Evolutionary conservation across 148 eudicot genomes (phyloP), one percentile per base, ranked within the genome.

Genomic region (Pharnaceum exiguum): DNA sequence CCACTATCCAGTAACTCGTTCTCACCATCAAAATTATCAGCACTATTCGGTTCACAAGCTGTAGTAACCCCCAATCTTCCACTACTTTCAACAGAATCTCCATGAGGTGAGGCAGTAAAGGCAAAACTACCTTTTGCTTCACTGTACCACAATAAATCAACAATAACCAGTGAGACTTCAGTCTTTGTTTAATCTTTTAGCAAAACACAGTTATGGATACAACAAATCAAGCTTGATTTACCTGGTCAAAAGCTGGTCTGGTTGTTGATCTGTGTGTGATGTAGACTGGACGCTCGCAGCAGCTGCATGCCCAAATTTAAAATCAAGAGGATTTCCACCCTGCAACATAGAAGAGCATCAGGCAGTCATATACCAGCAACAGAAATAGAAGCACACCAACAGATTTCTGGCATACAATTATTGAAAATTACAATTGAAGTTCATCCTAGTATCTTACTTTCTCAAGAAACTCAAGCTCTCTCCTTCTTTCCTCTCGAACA

Each of bases 261-360:
- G 79, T 55, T 68, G 81, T 59, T 88, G 96, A 73, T 78, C 73
- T 12, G 82, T 73, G 60, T 76, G 68, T 23, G 96, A 94, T 55
- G 96, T 83, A 65, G 96, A 89, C 60, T 86, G 89, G 44, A 82
- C 79, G 71, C 99, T 89, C 63, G 72, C 73, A 31, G 95, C 77
- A 69, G 78, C 74, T 51, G 74, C 79, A 75, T 62, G 69, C 58
- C 81, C 85, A 63, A 73, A 67, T 75, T 79, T 84, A 47, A 88
- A 86, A 57, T 94, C 96, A 73, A 94, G 81, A 42, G 99, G 96
- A 69, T 94, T 66, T 36, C 95, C 96, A 74, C 99, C 99, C 99
- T 94, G 76, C 42, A 71, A 53, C 47, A 15, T 13, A 60, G 60
- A 35, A 56, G 40, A 22, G 49, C 47, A 62, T 32, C 30, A 48